These are phyloP conservation scores for Nicotiana noctiflora DNA, from an alignment of 257 asterid species.

Conservation along the genomic window DNA sequence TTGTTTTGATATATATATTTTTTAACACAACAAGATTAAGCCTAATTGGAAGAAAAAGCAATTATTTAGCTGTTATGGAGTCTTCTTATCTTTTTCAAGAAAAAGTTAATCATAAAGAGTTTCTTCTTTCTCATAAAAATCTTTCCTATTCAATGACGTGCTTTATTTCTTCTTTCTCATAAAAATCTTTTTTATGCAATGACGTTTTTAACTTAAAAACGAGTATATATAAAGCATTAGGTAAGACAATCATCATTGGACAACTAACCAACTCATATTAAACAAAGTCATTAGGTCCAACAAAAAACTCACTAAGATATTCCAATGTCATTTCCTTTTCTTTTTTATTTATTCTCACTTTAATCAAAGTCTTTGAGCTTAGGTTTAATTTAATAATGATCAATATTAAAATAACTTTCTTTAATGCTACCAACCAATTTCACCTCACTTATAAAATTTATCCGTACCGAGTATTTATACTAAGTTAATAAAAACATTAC, in stretches of 20 bases:
- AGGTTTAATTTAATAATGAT: conserved; percentile 7
- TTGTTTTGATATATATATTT: too few relatives aligned
- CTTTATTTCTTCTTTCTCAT: not conserved
- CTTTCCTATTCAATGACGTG: too few relatives aligned
- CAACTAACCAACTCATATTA: not conserved
- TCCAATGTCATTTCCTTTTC: not conserved
- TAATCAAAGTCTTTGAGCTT: not conserved
- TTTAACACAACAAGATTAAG: too few relatives aligned
- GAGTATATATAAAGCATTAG: not conserved
- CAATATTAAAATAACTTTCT: conserved; percentile 14
- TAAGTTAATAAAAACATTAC: too few relatives aligned
- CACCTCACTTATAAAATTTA: conserved; percentile 26
- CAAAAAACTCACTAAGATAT: not conserved
- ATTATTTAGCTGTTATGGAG: too few relatives aligned
- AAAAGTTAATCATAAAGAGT: too few relatives aligned
- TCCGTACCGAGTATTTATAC: too few relatives aligned
- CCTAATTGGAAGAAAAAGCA: too few relatives aligned
- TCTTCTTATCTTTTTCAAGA: too few relatives aligned
- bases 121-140: too few relatives aligned
- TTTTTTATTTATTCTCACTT: not conserved
- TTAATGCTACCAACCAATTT: conserved; percentile 24
- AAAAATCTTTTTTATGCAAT: not conserved
- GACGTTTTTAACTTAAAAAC: not conserved
- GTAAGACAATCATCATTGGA: not conserved
- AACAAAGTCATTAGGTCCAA: not conserved